Percentiles rank a stretch among this genome's conserved stretches.
Conservation (phyloP, 768 basidiomycete species). For the Dentipellis fragilis region DNA sequence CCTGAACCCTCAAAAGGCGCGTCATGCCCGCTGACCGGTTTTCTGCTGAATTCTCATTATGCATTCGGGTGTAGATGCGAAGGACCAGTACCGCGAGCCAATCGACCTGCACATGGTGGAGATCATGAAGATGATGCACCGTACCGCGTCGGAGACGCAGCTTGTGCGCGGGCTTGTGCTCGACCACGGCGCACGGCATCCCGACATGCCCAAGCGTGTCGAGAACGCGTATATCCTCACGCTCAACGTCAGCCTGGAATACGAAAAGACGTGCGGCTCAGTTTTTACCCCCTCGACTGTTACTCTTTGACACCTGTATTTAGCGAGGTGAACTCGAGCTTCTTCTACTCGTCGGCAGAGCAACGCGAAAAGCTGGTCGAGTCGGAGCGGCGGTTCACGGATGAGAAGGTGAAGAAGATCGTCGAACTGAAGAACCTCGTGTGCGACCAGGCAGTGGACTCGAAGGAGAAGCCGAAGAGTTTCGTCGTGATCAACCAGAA, state of each 20-base stretch:
- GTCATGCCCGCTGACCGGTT: not conserved
- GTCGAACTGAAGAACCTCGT: slow-evolving; percentile 94
- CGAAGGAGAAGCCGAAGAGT: slow-evolving; percentile 69
- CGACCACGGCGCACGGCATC: slow-evolving; percentile 95
- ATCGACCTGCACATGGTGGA: slow-evolving; percentile 99
- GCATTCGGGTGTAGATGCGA: slow-evolving; percentile 31
- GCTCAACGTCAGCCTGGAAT: slow-evolving; percentile 94
- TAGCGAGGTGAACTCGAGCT: slow-evolving; percentile 98
- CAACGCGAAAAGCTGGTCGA: slow-evolving; percentile 98
- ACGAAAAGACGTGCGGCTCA: slow-evolving; percentile 90
- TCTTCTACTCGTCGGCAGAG: slow-evolving; percentile 98
- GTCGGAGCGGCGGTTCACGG: slow-evolving; percentile 89
- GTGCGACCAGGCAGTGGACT: slow-evolving; percentile 85
- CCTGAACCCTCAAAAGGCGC: slow-evolving; percentile 51
- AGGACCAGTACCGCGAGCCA: slow-evolving; percentile 71
- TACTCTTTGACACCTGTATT: slow-evolving; percentile 13
- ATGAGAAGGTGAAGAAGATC: slow-evolving; percentile 91
- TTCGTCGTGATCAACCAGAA: slow-evolving; percentile 99
- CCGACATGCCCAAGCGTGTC: slow-evolving; percentile 97
- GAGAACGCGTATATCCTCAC: slow-evolving; percentile 95
- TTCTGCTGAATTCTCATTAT: slow-evolving; percentile 7
- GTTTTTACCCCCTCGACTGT: slow-evolving; percentile 4
- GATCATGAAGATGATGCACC: slow-evolving; percentile 99
- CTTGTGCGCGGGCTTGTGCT: slow-evolving; percentile 91
- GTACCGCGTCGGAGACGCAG: slow-evolving; percentile 94